These are phyloP conservation scores for Polytrichum formosum DNA, from an alignment of 225 moss, liverwort and hornwort genomes.

Conservation along the genomic window DNA sequence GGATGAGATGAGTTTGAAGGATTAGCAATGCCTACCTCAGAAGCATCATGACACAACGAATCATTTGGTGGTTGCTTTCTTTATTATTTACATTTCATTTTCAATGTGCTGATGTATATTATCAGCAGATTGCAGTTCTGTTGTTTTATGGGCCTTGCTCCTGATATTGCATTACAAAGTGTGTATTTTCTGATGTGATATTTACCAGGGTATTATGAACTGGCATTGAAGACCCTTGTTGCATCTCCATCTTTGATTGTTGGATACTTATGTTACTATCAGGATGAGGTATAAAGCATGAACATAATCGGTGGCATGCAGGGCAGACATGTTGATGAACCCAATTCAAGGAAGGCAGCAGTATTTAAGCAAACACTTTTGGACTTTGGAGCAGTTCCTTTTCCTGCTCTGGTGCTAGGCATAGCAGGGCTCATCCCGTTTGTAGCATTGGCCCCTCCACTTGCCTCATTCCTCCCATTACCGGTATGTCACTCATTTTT, in stretches of 20 bases:
- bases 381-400: slow-evolving; percentile 73
- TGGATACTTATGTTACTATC: not conserved
- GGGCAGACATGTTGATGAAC: slow-evolving; percentile 36
- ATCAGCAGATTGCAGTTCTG: not conserved
- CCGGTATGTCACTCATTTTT: slow-evolving; percentile 48
- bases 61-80: not conserved
- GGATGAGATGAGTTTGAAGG: not conserved
- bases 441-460: slow-evolving; percentile 73
- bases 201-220: not conserved
- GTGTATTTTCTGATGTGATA: not conserved
- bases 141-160: not conserved
- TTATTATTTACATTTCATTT: not conserved
- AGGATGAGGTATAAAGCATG: not conserved
- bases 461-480: slow-evolving; percentile 73
- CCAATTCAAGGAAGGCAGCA: slow-evolving; percentile 19
- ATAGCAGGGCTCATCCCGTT: slow-evolving; percentile 86
- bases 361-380: slow-evolving; percentile 37
- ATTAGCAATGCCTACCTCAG: not conserved
- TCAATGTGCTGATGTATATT: not conserved
- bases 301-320: slow-evolving; percentile 32
- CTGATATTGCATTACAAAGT: too few species aligned
- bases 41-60: not conserved
- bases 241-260: not conserved
- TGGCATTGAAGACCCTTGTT: not conserved
- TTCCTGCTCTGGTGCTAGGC: slow-evolving; percentile 69